Evolutionary conservation across 2,329 filamentous ascomycete species (phyloP).

Genomic region (Fusarium duplospermum): DNA sequence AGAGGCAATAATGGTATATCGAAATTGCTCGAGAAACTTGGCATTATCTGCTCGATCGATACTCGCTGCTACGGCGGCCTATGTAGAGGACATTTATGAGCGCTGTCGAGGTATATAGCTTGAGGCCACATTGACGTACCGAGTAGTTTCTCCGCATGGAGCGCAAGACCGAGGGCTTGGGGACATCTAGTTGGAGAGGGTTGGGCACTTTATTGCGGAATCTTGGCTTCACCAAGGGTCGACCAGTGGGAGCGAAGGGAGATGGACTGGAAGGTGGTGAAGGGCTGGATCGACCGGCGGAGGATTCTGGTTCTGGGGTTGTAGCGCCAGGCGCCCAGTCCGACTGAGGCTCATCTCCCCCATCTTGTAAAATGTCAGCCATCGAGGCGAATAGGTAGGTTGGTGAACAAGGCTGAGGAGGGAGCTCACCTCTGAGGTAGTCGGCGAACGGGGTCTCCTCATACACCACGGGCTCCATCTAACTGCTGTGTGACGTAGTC

Average conservation of each 20-base stretch:
- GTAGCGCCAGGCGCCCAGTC: slow-evolving; percentile 60
- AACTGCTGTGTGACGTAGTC: slow-evolving; percentile 45
- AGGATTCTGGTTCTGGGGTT: slow-evolving; percentile 48
- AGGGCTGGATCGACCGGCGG: slow-evolving; percentile 52
- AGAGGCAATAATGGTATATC: slow-evolving; percentile 92
- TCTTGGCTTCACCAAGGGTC: slow-evolving; percentile 64
- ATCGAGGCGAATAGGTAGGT: neutral
- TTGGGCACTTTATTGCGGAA: slow-evolving; percentile 62
- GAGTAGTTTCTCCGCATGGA: slow-evolving; percentile 63
- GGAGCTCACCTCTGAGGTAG: slow-evolving; percentile 81
- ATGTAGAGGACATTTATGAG: slow-evolving; percentile 23
- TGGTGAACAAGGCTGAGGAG: neutral
- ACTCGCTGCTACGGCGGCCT: slow-evolving; percentile 77
- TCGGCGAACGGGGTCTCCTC: slow-evolving; percentile 89
- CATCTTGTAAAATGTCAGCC: slow-evolving; percentile 51
- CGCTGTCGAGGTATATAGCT: neutral
- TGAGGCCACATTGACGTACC: slow-evolving; percentile 51
- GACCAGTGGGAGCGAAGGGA: slow-evolving; percentile 67
- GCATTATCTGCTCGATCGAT: slow-evolving; percentile 83
- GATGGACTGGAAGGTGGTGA: slow-evolving; percentile 61
- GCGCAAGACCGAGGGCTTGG: slow-evolving; percentile 52
- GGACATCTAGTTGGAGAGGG: slow-evolving; percentile 57
- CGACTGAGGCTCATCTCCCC: slow-evolving; percentile 58
- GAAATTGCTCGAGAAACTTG: slow-evolving; percentile 90
- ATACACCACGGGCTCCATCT: slow-evolving; percentile 87